Percentiles rank a stretch among this genome's conserved stretches.
phyloP scores from a whole-genome alignment of 1,139 yeast species.

The Saccharomyces hybrid region DNA sequence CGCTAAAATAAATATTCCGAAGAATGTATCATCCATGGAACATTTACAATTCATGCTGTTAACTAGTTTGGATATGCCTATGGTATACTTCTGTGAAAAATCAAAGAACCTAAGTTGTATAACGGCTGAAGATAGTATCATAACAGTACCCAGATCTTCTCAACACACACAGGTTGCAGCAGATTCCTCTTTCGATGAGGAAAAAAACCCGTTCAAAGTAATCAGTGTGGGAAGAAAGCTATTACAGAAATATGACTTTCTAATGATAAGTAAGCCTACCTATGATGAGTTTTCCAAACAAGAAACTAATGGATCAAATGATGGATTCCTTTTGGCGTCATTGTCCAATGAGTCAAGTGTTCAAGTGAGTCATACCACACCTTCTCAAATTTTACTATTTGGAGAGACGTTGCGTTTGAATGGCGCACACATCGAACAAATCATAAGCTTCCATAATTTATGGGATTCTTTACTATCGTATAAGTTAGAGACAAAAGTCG shows the following conservation, averaged over 20 bases:
- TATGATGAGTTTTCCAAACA: not conserved
- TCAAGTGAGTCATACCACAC: not conserved
- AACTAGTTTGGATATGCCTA: conserved; percentile 10
- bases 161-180: conserved; percentile 30
- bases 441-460: conserved; percentile 19
- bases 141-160: conserved; percentile 43
- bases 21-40: not conserved
- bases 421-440: conserved; percentile 1
- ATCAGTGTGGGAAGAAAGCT: conserved; percentile 36
- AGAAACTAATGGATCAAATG: conserved; percentile 23
- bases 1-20: conserved; percentile 3
- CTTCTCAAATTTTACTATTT: not conserved
- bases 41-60: conserved; percentile 12
- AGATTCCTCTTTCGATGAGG: conserved; percentile 50
- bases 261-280: conserved; percentile 35
- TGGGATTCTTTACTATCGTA: conserved; percentile 29
- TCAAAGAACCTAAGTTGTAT: conserved; percentile 37
- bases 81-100: conserved; percentile 15
- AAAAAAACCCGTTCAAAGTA: conserved; percentile 40
- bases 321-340: conserved; percentile 32
- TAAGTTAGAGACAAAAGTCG: conserved; percentile 8
- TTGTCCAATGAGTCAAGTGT: conserved; percentile 4
- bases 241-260: conserved; percentile 39
- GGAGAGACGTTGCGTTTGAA: conserved; percentile 1
- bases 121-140: conserved; percentile 35